Conservation (phyloP, 257 asterid genomes). For the Ilex aquifolium region DNA sequence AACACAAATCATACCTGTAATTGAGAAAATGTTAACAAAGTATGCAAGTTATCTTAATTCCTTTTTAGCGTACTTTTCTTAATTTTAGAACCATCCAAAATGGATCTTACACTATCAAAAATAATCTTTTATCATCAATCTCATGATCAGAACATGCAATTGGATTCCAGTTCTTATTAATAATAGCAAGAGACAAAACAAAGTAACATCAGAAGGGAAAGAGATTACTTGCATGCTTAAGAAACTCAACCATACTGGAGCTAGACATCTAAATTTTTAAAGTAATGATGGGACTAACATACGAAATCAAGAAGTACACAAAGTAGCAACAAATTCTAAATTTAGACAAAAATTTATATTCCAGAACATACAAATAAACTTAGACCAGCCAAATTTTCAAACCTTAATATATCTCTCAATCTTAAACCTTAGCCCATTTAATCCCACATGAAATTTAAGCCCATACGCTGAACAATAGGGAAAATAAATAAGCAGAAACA, state of each 20-base stretch:
- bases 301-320: no score
- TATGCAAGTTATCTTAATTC: neutral
- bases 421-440: neutral
- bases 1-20: neutral
- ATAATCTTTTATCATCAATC: neutral
- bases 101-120: no score
- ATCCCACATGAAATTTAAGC: conserved; percentile 5
- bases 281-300: no score
- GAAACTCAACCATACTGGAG: neutral
- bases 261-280: no score
- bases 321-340: neutral
- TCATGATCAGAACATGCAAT: neutral
- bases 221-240: neutral
- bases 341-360: neutral
- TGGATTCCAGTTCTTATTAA: neutral
- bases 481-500: conserved; percentile 31
- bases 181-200: neutral
- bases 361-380: neutral
- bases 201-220: neutral
- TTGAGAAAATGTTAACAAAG: neutral
- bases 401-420: neutral
- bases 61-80: neutral
- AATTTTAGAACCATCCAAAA: no score
- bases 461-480: neutral
- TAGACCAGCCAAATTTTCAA: neutral